Conservation (phyloP, 2,329 filamentous ascomycete genomes). For the Aureobasidium sp. region DNA sequence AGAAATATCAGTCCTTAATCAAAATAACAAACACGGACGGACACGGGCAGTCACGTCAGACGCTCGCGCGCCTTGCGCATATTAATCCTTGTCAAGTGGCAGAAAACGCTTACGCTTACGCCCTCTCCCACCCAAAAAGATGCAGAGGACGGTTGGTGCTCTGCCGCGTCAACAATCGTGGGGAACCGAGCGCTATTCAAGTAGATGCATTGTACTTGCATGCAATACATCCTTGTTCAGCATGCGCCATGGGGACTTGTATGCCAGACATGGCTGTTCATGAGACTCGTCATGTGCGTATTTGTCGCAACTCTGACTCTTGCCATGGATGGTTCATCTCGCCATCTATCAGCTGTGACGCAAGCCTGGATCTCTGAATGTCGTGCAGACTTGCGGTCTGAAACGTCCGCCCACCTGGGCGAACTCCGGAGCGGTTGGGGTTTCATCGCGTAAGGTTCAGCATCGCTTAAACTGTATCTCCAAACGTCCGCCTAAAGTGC, state of each 20-base stretch:
- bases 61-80: conserved; percentile 10
- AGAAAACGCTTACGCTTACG: conserved; percentile 7
- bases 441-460: background rate
- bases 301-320: background rate
- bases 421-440: conserved; percentile 1
- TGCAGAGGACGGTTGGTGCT: conserved; percentile 4
- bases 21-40: conserved; percentile 13
- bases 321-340: background rate
- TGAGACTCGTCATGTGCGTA: background rate
- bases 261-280: background rate
- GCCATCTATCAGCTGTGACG: background rate
- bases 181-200: conserved; percentile 4
- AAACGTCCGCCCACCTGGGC: background rate
- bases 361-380: background rate
- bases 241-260: background rate
- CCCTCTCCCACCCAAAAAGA: background rate
- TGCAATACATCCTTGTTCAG: background rate
- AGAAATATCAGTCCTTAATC: conserved; percentile 2
- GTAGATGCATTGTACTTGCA: background rate
- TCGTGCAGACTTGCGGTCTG: background rate
- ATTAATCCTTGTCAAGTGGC: conserved; percentile 12
- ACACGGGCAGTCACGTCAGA: conserved; percentile 12
- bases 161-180: conserved; percentile 11
- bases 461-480: conserved; percentile 4
- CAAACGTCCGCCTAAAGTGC: conserved; percentile 7